phyloP scores from a whole-genome alignment of 1,139 yeast species.

The Sugiyamaella neomexicana region DNA sequence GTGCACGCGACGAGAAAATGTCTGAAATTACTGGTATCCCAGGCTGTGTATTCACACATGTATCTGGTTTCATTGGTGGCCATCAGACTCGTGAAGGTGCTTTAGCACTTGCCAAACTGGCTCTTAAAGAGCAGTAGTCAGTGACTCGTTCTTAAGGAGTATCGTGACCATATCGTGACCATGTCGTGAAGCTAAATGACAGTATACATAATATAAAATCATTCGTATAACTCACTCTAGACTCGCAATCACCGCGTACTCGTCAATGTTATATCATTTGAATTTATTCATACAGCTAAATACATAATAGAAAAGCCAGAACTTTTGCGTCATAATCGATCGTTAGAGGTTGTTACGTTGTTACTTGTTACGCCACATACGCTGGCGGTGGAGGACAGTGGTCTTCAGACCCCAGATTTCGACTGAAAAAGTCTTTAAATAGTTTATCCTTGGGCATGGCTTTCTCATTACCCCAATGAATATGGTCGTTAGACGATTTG shows the following conservation, averaged over 20 bases:
- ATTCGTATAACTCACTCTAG: too few species aligned
- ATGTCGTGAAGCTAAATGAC: too few species aligned
- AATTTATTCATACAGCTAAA: slow-evolving; percentile 22
- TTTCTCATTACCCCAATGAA: slow-evolving; percentile 6
- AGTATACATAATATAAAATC: too few species aligned
- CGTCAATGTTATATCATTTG: slow-evolving; percentile 44
- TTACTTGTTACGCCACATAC: slow-evolving; percentile 24
- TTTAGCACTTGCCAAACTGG: slow-evolving; percentile 61
- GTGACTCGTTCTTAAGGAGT: too few species aligned
- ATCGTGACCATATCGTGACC: too few species aligned
- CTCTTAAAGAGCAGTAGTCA: too few species aligned
- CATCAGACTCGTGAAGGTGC: slow-evolving; percentile 80
- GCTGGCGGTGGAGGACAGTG: slow-evolving; percentile 26
- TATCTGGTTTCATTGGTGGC: slow-evolving; percentile 98
- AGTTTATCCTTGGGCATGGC: slow-evolving; percentile 16
- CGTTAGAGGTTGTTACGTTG: too few species aligned
- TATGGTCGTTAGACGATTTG: not conserved
- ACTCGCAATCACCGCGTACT: too few species aligned
- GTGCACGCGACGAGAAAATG: slow-evolving; percentile 82
- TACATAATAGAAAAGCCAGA: not conserved
- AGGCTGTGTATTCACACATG: slow-evolving; percentile 90
- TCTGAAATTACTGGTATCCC: slow-evolving; percentile 71
- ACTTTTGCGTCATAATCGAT: slow-evolving; percentile 9
- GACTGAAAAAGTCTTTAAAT: slow-evolving; percentile 25
- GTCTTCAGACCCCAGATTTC: slow-evolving; percentile 18